Percentiles rank a stretch among this genome's conserved stretches.
phyloP scores from a whole-genome alignment of 495 filamentous ascomycete species.

The Cenococcum geophilum region DNA sequence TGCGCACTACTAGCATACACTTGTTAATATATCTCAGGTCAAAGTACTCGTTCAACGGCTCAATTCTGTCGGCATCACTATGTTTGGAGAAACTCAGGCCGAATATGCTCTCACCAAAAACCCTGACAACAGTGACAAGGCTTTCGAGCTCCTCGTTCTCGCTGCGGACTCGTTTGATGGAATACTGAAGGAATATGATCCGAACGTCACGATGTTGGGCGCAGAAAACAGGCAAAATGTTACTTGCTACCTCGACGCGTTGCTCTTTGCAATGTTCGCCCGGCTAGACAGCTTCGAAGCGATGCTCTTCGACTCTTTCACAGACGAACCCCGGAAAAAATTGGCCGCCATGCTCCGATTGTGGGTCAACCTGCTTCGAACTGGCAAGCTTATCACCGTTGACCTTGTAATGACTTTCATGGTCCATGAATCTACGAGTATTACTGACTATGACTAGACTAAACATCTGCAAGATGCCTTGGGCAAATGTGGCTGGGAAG shows the following conservation, averaged over 20 bases:
- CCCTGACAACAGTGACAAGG: slow-evolving; percentile 56
- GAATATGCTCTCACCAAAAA: slow-evolving; percentile 54
- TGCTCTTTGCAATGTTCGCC: slow-evolving; percentile 97
- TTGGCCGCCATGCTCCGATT: slow-evolving; percentile 69
- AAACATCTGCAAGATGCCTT: slow-evolving; percentile 74
- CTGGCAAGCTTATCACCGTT: slow-evolving; percentile 74
- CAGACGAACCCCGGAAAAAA: slow-evolving; percentile 62
- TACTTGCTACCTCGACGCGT: slow-evolving; percentile 84
- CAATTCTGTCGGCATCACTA: slow-evolving; percentile 47
- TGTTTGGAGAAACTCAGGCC: slow-evolving; percentile 56
- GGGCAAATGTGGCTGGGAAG: slow-evolving; percentile 85
- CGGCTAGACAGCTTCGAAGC: slow-evolving; percentile 84
- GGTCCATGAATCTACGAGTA: not conserved
- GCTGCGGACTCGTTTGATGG: slow-evolving; percentile 76
- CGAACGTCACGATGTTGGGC: slow-evolving; percentile 65
- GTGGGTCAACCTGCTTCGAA: slow-evolving; percentile 88
- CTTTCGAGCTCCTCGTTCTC: slow-evolving; percentile 66
- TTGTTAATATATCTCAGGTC: slow-evolving; percentile 42
- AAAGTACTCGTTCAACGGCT: slow-evolving; percentile 50
- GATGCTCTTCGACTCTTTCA: slow-evolving; percentile 69
- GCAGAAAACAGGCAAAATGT: slow-evolving; percentile 80
- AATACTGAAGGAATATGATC: slow-evolving; percentile 65
- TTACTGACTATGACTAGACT: slow-evolving; percentile 54
- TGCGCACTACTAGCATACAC: not conserved
- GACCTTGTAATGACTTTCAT: slow-evolving; percentile 61